Percentiles rank a stretch among this genome's conserved stretches.
These are phyloP conservation scores for Pharus latifolius DNA, from an alignment of 176 grass and related monocot species.

Conservation along the genomic window DNA sequence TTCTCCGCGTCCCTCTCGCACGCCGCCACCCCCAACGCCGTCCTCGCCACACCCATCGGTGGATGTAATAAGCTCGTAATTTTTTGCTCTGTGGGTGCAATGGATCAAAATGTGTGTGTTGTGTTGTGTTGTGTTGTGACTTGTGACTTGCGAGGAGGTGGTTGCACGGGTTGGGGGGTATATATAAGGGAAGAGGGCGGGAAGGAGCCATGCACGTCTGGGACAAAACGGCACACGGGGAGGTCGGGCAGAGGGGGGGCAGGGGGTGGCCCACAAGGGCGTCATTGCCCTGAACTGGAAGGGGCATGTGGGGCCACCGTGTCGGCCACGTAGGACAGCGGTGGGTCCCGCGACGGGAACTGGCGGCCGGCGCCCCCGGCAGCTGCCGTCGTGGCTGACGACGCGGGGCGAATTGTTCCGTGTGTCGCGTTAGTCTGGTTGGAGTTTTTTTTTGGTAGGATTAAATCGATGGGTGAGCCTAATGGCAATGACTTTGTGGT, in stretches of 20 bases:
- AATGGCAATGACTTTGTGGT: background rate
- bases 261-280: constrained; percentile 46
- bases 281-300: constrained; percentile 12
- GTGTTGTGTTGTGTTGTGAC: background rate
- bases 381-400: constrained; percentile 17
- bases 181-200: constrained; percentile 26
- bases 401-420: background rate
- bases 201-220: constrained; percentile 58
- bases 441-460: too few relatives aligned
- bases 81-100: background rate
- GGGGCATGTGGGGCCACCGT: constrained; percentile 43
- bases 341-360: constrained; percentile 12
- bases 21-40: constrained; percentile 27
- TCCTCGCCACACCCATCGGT: background rate
- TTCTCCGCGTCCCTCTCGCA: constrained; percentile 61
- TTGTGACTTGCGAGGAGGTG: background rate
- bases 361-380: constrained; percentile 23
- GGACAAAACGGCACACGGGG: too few relatives aligned
- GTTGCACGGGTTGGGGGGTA: background rate
- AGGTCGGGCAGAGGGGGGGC: background rate
- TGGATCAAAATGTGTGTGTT: background rate
- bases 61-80: background rate
- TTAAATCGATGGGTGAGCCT: too few relatives aligned
- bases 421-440: too few relatives aligned
- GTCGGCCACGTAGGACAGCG: constrained; percentile 43